Evolutionary conservation across 352 stramenopile species (phyloP), one percentile per base, ranked within the genome.

Genomic region (Phytopythium aichiense): DNA sequence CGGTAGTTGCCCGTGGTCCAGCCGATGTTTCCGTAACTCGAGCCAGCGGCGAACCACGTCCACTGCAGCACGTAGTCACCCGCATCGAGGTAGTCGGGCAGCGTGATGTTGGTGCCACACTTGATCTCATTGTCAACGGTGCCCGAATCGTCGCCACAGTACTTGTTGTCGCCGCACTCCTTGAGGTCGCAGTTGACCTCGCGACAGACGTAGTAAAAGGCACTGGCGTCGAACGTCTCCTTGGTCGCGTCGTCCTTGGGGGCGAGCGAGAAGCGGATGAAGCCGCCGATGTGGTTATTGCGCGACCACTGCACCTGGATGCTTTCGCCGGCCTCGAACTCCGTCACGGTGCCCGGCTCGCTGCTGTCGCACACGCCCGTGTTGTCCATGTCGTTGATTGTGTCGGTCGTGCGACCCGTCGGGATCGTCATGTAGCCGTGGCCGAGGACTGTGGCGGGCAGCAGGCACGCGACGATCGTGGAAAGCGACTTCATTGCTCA

Each of bases 61-160:
- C 75, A 85, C 60, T 88, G 78, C 54, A 88, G 57, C 38, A 85
- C 76, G 46, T 87, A 87, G 65, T 87, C 77, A 4, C 77, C 77
- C 31, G 72, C 62, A 15, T 61, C 54, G 1, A 82, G 53, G 69
- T 75, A 81, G 55, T 84, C 66, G 0, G 77, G 77, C 0, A 87
- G 67, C 46, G 63, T 80, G 65, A 87, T 73, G n/a, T 75, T 82
- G 52, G 73, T 72, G 8, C 68, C 66, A 16, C 77, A 87, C 18
- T 60, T 63, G 50, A 87, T 82, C 15, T 61, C 66, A 30, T 82
- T 63, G 60, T 68, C 68, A 1, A n/a, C 38, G 5, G 43, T 58
- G 7, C 58, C 69, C 6, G 65, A 65, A 52, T 59, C 71, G 60
- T 87, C 77, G n/a, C 69, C 68, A 8, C 70, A 68, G 55, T 77